Evolutionary conservation across 2,329 filamentous ascomycete species (phyloP), one percentile per base, ranked within the genome.

Genomic region (Cladosporium halotolerans): DNA sequence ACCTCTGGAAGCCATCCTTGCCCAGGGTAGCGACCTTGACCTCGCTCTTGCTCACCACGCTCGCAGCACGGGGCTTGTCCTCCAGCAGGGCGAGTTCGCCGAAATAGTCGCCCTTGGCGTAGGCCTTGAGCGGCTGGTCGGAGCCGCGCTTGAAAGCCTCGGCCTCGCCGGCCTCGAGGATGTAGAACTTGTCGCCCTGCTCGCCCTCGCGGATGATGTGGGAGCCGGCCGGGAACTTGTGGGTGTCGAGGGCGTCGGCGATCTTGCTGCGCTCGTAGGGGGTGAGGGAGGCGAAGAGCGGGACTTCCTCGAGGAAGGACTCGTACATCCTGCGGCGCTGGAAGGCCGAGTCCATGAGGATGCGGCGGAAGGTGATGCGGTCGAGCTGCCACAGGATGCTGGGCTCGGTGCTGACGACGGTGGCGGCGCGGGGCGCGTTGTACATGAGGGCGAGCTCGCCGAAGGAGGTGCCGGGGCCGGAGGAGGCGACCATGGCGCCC

Each of bases 361-460:
- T 97, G 57, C 93, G 88, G 63, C 93, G 89, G 79, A 99, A 99
- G 9, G 93, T 99, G 58, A 96, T 80, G 50, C 93, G 89, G 68
- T 99, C 93, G 47, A 99, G 79, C 16, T 90, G 90, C 93, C 93
- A 99, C 9, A 99, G 79, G 3, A 86, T 91, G 65, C 87, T 91
- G 3, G 85, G 70, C 64, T 95, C 88, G 10, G 86, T 84, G 31
- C 89, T 95, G 57, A 95, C 81, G 56, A 99, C 89, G 0, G 93
- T 97, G 3, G 93, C 93, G 40, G 93, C 93, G 66, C 93, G 89
- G 23, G 93, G 93, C 18, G 93, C 90, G 66, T 97, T 96, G 76
- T 99, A 97, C 93, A 99, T 97, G 64, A 99, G 79, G 10, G 93
- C 93, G 53, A 99, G 79, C 74, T 99, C 93, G 63, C 93, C 93